A percentile compares a stretch with the other conserved stretches of the same genome.
These are phyloP conservation scores for Penicillium corylophilum DNA, from an alignment of 2,329 filamentous ascomycete genomes.

Conservation along the genomic window DNA sequence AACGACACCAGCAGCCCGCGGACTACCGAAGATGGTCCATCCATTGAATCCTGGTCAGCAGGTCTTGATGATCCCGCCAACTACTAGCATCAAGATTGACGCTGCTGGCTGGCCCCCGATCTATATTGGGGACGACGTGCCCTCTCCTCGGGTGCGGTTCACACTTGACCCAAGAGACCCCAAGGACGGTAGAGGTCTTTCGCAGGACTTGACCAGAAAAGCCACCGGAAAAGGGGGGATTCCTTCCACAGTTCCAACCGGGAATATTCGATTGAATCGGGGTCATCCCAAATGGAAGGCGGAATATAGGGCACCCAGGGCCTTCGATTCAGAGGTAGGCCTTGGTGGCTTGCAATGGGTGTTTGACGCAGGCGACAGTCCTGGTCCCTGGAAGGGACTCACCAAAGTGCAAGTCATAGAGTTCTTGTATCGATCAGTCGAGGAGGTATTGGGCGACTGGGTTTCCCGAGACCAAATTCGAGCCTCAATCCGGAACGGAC, in stretches of 20 bases:
- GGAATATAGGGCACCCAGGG: background rate
- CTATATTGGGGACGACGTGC: constrained; percentile 12
- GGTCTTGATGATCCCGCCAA: background rate
- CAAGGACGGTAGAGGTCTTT: constrained; percentile 1
- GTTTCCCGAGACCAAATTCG: background rate
- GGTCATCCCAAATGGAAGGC: background rate
- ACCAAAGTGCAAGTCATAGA: background rate
- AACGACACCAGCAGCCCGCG: background rate
- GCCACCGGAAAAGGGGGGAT: background rate
- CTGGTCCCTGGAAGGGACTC: background rate
- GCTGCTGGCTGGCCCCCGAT: background rate
- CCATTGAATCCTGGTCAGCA: background rate
- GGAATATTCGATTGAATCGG: background rate
- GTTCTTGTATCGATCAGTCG: background rate
- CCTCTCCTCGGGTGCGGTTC: constrained; percentile 15
- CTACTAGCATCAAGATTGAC: background rate
- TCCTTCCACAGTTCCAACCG: background rate
- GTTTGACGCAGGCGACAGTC: background rate
- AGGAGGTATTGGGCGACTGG: background rate
- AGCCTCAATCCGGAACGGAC: background rate
- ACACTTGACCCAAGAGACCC: background rate
- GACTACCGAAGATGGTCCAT: background rate
- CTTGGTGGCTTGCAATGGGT: background rate
- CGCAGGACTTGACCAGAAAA: background rate
- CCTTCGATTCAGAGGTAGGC: background rate